phyloP scores from a whole-genome alignment of 2,329 filamentous ascomycete genomes.

The Hypoxylon sp. region DNA sequence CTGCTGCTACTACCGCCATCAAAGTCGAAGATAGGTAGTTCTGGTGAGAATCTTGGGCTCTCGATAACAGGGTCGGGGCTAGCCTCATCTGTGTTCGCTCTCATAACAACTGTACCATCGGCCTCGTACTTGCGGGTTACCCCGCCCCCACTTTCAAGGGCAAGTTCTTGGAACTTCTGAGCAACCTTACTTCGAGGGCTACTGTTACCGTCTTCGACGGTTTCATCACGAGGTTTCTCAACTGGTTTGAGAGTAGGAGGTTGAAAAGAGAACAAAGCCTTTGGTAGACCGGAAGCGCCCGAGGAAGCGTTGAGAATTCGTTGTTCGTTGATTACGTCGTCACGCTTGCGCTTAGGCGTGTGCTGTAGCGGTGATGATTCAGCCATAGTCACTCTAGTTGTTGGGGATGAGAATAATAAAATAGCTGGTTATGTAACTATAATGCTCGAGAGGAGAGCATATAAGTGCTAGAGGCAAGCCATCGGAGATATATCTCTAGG shows the following conservation, averaged over 20 bases:
- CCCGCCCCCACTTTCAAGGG: slow-evolving; percentile 64
- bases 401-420: slow-evolving; percentile 14
- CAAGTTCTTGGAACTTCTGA: slow-evolving; percentile 67
- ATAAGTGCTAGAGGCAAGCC: slow-evolving; percentile 25
- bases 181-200: slow-evolving; percentile 69
- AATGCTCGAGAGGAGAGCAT: slow-evolving; percentile 18
- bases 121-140: slow-evolving; percentile 49
- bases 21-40: slow-evolving; percentile 50
- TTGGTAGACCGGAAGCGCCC: slow-evolving; percentile 42
- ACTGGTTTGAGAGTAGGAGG: slow-evolving; percentile 46
- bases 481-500: slow-evolving; percentile 18
- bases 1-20: slow-evolving; percentile 44
- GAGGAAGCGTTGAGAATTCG: slow-evolving; percentile 52
- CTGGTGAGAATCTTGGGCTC: slow-evolving; percentile 42
- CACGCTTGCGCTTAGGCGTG: slow-evolving; percentile 65
- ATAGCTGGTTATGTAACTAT: neutral
- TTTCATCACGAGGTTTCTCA: slow-evolving; percentile 43
- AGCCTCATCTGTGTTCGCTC: slow-evolving; percentile 39
- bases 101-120: slow-evolving; percentile 32
- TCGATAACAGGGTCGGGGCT: slow-evolving; percentile 21
- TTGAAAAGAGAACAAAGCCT: slow-evolving; percentile 63
- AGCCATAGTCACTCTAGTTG: slow-evolving; percentile 37
- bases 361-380: slow-evolving; percentile 45
- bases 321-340: slow-evolving; percentile 52
- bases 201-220: slow-evolving; percentile 62